Percentiles rank a stretch among this genome's conserved stretches.
phyloP scores from a whole-genome alignment of 192 early-diverging fungal genomes.

The Phycomyces nitens region DNA sequence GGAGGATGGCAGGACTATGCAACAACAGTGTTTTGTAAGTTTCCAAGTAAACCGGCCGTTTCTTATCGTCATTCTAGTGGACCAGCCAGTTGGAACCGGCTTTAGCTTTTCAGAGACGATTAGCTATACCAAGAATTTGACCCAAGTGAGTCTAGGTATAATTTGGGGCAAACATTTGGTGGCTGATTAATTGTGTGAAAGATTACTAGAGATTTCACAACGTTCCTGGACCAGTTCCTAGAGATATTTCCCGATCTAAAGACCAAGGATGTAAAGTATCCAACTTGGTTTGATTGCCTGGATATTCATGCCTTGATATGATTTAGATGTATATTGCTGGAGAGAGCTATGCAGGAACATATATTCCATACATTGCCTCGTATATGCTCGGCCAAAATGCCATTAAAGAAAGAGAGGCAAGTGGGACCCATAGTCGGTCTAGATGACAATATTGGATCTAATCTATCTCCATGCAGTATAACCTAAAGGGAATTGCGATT shows the following conservation, averaged over 20 bases:
- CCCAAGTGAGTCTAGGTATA: slow-evolving; percentile 47
- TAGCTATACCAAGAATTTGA: slow-evolving; percentile 34
- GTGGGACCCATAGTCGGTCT: not conserved
- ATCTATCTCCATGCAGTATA: slow-evolving; percentile 29
- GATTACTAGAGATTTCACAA: slow-evolving; percentile 40
- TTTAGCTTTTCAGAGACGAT: slow-evolving; percentile 47
- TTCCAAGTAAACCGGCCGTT: not conserved
- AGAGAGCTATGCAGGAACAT: slow-evolving; percentile 62
- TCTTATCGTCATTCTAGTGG: slow-evolving; percentile 35
- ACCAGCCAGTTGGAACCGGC: slow-evolving; percentile 63
- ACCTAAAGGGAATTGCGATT: slow-evolving; percentile 55
- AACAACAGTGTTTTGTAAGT: slow-evolving; percentile 53
- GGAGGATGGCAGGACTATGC: slow-evolving; percentile 61
- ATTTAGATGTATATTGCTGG: slow-evolving; percentile 58
- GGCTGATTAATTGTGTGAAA: too few relatives aligned
- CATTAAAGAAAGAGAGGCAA: slow-evolving; percentile 27
- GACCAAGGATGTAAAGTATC: slow-evolving; percentile 17
- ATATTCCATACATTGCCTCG: slow-evolving; percentile 56
- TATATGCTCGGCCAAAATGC: slow-evolving; percentile 32
- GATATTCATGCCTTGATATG: not conserved
- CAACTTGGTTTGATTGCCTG: not conserved
- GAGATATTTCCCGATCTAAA: slow-evolving; percentile 46
- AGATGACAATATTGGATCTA: not conserved
- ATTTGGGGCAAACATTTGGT: too few relatives aligned
- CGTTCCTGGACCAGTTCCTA: slow-evolving; percentile 49